Conservation (phyloP, 129 eudicot species). For the Solidago caesia region DNA sequence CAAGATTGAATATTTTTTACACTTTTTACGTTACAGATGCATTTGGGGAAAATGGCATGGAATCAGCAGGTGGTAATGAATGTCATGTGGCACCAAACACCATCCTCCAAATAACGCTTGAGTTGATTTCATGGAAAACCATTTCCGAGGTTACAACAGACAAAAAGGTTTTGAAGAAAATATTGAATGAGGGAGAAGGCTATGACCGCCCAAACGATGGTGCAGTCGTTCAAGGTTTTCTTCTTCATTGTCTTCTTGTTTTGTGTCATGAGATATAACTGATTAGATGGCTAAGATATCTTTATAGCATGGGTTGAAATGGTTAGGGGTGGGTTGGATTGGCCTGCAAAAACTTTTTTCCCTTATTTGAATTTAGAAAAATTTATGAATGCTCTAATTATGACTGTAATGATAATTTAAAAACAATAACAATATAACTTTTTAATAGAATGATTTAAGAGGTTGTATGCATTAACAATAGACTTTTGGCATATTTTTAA, state of each 20-base stretch:
- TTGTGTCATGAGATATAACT: background rate
- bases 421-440: background rate
- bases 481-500: background rate
- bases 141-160: slow-evolving; percentile 58
- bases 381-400: background rate
- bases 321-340: background rate
- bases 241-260: background rate
- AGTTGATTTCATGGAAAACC: slow-evolving; percentile 64
- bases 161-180: slow-evolving; percentile 62
- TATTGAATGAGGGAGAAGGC: slow-evolving; percentile 55
- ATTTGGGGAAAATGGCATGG: slow-evolving; percentile 35
- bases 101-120: slow-evolving; percentile 33
- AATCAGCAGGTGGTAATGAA: slow-evolving; percentile 13
- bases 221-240: slow-evolving; percentile 58
- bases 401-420: background rate
- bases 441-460: background rate
- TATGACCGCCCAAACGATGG: slow-evolving; percentile 68
- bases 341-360: background rate
- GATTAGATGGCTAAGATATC: background rate
- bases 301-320: no score
- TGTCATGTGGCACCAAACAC: slow-evolving; percentile 34
- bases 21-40: slow-evolving; percentile 23
- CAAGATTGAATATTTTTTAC: slow-evolving; percentile 18
- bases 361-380: background rate
- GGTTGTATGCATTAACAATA: background rate